These are phyloP conservation scores for Magnaporthiopsis rhizophila DNA, from an alignment of 2,329 filamentous ascomycete genomes.

Conservation along the genomic window DNA sequence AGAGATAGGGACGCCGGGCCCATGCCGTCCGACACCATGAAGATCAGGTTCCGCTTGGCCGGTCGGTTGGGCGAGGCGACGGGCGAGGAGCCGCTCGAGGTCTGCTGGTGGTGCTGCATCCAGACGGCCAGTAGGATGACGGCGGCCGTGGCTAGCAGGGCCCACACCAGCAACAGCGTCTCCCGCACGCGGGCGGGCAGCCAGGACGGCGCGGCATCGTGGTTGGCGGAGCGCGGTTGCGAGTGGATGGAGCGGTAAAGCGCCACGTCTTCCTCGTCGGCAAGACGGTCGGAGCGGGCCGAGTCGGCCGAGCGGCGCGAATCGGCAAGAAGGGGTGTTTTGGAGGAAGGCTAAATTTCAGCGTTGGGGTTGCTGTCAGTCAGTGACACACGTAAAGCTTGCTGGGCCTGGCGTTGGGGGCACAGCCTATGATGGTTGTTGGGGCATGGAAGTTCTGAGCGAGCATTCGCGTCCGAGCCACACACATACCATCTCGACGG, in stretches of 20 bases:
- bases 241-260: constrained; percentile 18
- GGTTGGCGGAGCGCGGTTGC: not conserved
- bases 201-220: not conserved
- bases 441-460: not conserved
- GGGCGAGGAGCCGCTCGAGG: constrained; percentile 22
- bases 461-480: not conserved
- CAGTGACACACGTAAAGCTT: not conserved
- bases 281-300: constrained; percentile 20
- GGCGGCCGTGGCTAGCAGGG: constrained; percentile 67
- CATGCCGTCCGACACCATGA: constrained; percentile 99
- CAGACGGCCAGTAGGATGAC: constrained; percentile 75
- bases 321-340: constrained; percentile 33
- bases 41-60: constrained; percentile 86
- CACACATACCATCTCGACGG: not conserved
- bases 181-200: constrained; percentile 45
- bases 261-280: constrained; percentile 23
- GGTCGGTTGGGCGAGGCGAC: constrained; percentile 20
- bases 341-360: constrained; percentile 27
- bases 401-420: no score
- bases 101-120: constrained; percentile 61
- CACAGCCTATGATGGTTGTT: not conserved
- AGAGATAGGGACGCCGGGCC: constrained; percentile 83
- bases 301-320: constrained; percentile 21
- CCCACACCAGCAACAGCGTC: constrained; percentile 72
- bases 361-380: not conserved